Conservation (phyloP, 139 green algal genomes). For the Coelastrella sp. region DNA sequence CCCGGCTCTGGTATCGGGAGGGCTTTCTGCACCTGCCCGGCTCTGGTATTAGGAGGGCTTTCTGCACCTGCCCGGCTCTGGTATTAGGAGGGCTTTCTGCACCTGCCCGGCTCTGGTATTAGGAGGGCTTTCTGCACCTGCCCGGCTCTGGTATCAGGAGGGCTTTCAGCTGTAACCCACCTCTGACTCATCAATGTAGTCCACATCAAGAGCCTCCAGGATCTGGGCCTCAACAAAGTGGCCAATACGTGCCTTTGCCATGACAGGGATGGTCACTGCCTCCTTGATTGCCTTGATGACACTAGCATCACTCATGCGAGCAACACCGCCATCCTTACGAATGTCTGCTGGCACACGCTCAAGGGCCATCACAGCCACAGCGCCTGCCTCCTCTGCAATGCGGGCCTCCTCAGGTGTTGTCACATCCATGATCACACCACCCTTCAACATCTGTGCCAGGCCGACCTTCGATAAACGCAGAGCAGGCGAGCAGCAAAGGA, state of each 20-base stretch:
- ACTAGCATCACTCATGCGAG: constrained; percentile 95
- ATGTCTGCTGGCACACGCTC: constrained; percentile 99
- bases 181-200: constrained; percentile 99
- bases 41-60: no score
- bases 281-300: constrained; percentile 98
- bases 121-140: no score
- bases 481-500: background rate
- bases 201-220: constrained; percentile 94
- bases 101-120: no score
- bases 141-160: no score
- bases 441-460: constrained; percentile 99
- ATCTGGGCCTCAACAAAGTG: constrained; percentile 99
- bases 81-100: no score
- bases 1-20: no score
- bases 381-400: constrained; percentile 99
- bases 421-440: constrained; percentile 99
- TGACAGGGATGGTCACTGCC: constrained; percentile 99
- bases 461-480: constrained; percentile 63
- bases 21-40: no score
- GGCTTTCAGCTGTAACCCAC: constrained; percentile 54
- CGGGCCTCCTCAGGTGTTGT: constrained; percentile 97
- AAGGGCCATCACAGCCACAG: constrained; percentile 98
- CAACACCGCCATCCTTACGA: constrained; percentile 95
- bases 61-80: no score
- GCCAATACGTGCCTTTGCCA: constrained; percentile 99